Base-by-base conservation (phyloP, 768 basidiomycete species). In the Termitomyces eurrhizus region DNA sequence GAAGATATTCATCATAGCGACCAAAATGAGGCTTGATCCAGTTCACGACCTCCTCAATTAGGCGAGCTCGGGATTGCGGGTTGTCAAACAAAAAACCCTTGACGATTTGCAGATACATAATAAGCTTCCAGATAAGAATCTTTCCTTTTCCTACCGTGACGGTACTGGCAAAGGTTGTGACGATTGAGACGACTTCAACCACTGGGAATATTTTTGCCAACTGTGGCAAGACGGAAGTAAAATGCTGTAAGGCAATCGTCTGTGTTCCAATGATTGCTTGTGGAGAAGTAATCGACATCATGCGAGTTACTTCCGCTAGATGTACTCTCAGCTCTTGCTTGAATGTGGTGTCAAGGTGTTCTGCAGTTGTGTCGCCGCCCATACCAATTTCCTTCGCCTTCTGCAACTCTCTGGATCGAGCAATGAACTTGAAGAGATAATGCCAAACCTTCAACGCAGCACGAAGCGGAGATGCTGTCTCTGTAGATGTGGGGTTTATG, bases 21-120 rank as follows among this genome's bases (percentile, higher is more conserved):
- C 95, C 95, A 67, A 98, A 92, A 71, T 95, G 88, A 2, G 95
- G 93, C 70, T 95, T 96, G 65, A 98, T 89, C 95, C 95, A 98
- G 24, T 89, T 83, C 11, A 95, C 87, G 32, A 98, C 86, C 21
- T 89, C 86, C 64, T 97, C 95, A 7, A 96, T 87, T 2, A 98
- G 78, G 6, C 90, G 74, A 1, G 88, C 80, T 33, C 96, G 86
- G 14, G 90, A 88, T 57, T 91, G 82, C 0, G 89, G 75, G 60
- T 89, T 86, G 67, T 95, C 92, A 69, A 98, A 96, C 52, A 95
- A 73, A 73, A 92, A 90, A 24, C 90, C 87, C 67, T 92, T 90
- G 29, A 94, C 92, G 61, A 98, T 85, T 67, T 96, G 94, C 41
- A 95, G 80, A 69, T 95, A 92, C 86, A 97, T 89, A 66, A 96